phyloP scores from a whole-genome alignment of 2,329 filamentous ascomycete species.

The Trichothecium sympodiale region DNA sequence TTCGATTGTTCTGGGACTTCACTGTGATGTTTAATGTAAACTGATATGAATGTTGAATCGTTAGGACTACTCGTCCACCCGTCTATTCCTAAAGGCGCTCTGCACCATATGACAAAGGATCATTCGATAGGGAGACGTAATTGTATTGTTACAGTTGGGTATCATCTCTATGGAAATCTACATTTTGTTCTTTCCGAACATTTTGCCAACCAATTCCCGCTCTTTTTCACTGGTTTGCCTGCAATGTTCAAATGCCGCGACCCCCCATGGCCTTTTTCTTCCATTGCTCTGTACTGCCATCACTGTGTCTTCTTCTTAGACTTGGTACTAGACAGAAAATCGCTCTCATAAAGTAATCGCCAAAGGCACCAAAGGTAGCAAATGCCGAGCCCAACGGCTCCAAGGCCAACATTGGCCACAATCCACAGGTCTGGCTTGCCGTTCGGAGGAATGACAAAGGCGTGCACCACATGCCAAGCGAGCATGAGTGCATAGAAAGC shows the following conservation, averaged over 20 bases:
- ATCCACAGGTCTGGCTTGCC: constrained; percentile 91
- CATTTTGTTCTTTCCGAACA: constrained; percentile 9
- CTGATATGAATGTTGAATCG: no score
- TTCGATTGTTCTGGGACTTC: no score
- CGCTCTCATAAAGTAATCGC: constrained; percentile 51
- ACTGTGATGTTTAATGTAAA: no score
- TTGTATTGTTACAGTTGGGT: no score
- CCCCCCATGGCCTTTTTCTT: no score
- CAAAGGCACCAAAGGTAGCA: constrained; percentile 89
- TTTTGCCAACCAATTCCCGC: no score
- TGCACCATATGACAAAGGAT: no score
- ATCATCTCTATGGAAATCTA: no score
- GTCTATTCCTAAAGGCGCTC: no score
- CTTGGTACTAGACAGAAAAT: constrained; percentile 27
- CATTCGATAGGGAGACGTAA: no score
- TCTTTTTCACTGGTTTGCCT: background rate
- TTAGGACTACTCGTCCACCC: no score
- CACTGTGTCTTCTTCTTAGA: constrained; percentile 24
- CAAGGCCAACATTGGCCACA: constrained; percentile 78
- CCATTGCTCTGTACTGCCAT: background rate
- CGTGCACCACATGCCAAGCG: constrained; percentile 70
- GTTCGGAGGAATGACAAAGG: constrained; percentile 53
- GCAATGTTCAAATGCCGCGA: no score
- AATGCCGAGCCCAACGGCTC: constrained; percentile 71
- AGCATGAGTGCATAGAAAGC: constrained; percentile 69